A percentile compares a stretch with the other conserved stretches of the same genome.
Evolutionary conservation across 345 rosid genomes (phyloP).

Genomic region (Capsella bursapastoris): DNA sequence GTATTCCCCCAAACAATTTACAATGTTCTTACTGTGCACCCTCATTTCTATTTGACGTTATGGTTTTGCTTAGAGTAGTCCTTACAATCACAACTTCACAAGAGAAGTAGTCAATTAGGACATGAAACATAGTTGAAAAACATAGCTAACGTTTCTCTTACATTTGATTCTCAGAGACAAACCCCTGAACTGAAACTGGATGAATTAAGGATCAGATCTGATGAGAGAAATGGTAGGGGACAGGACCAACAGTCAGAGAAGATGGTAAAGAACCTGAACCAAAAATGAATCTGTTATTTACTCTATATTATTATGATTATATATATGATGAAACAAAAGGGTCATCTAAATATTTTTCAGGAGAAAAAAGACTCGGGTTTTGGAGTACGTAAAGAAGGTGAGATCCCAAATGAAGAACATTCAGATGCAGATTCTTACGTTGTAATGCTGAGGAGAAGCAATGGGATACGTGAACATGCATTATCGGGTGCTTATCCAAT

Average conservation of each 20-base stretch:
- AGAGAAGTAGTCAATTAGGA: no score
- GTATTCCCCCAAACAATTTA: no score
- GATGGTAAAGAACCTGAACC: not conserved
- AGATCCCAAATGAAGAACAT: not conserved
- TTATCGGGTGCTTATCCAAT: constrained; percentile 49
- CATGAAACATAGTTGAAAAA: not conserved
- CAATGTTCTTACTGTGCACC: no score
- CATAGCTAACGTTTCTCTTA: not conserved
- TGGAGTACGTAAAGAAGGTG: not conserved
- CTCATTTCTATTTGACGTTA: not conserved
- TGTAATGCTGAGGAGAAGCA: not conserved
- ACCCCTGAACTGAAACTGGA: not conserved
- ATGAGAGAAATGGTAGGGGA: not conserved
- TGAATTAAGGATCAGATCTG: not conserved
- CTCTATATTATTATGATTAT: not conserved
- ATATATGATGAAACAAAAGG: not conserved
- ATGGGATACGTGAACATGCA: not conserved
- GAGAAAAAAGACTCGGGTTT: not conserved
- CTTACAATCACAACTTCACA: not conserved
- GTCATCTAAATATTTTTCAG: not conserved
- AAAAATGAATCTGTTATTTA: not conserved
- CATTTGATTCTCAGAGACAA: not conserved
- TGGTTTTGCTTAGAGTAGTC: not conserved
- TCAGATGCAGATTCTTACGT: not conserved
- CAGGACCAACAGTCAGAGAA: not conserved